phyloP scores from a whole-genome alignment of 2,329 filamentous ascomycete species.

The Claviceps sp. region DNA sequence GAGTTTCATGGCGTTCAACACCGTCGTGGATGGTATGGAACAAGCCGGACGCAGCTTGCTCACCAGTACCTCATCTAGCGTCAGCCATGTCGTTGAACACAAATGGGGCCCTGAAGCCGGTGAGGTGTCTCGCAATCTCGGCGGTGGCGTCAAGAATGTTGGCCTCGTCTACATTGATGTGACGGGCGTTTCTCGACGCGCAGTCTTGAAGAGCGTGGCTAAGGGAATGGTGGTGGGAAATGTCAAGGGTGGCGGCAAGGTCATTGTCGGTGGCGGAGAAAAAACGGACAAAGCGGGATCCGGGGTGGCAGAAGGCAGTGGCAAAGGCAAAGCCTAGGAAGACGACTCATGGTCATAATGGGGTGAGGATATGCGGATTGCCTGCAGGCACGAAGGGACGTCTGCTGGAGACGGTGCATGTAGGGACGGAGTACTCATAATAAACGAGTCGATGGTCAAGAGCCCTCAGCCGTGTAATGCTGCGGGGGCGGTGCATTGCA shows the following conservation, averaged over 20 bases:
- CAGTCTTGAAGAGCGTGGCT: conserved; percentile 86
- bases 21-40: conserved; percentile 85
- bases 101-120: conserved; percentile 80
- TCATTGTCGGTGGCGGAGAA: conserved; percentile 54
- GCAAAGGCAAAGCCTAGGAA: conserved; percentile 7
- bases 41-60: conserved; percentile 72
- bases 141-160: conserved; percentile 87
- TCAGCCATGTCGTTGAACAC: conserved; percentile 77
- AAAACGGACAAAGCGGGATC: conserved; percentile 5
- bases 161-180: conserved; percentile 96
- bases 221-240: conserved; percentile 90
- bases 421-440: neutral
- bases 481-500: neutral
- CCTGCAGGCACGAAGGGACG: conserved; percentile 15
- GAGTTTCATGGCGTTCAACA: conserved; percentile 90
- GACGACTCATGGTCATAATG: conserved; percentile 13
- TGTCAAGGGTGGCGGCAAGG: conserved; percentile 58
- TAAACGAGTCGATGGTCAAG: neutral
- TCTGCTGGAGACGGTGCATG: neutral
- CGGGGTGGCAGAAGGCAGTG: conserved; percentile 11
- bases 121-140: conserved; percentile 58
- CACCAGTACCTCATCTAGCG: conserved; percentile 59
- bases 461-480: neutral
- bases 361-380: conserved; percentile 14
- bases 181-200: conserved; percentile 76